These are phyloP conservation scores for Phenoliferia sp. DNA, from an alignment of 1,284 basidiomycete species.

Conservation along the genomic window DNA sequence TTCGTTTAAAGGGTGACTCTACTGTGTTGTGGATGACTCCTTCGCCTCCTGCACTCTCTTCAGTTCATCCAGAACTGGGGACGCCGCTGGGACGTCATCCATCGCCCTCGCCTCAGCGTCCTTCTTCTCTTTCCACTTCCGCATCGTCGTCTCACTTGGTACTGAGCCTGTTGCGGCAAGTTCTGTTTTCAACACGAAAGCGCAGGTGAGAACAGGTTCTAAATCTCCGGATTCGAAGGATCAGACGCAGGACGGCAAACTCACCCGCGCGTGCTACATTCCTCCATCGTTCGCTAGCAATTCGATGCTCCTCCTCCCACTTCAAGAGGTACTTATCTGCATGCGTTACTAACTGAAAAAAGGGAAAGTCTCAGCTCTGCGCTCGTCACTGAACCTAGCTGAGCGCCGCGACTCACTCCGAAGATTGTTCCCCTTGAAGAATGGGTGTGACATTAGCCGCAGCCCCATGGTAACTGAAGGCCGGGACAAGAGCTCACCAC, in stretches of 20 bases:
- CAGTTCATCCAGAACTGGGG: not conserved
- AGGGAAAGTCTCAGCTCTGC: not conserved
- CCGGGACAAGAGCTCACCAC: constrained; percentile 1
- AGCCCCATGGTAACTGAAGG: not conserved
- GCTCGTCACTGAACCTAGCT: not conserved
- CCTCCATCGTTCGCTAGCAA: constrained; percentile 9
- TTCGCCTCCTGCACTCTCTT: not conserved
- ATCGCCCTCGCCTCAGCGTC: not conserved
- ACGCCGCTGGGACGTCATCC: not conserved
- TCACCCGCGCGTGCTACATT: constrained; percentile 13
- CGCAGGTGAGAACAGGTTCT: not conserved
- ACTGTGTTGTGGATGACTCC: not conserved
- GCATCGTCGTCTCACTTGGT: constrained; percentile 12
- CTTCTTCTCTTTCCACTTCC: not conserved
- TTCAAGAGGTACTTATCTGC: constrained; percentile 18
- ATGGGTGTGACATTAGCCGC: not conserved
- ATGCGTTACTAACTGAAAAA: constrained; percentile 6
- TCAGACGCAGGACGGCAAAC: not conserved
- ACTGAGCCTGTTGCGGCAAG: constrained; percentile 4
- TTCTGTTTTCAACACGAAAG: not conserved
- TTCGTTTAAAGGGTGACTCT: not conserved
- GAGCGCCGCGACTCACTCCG: not conserved
- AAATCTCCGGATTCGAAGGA: no score
- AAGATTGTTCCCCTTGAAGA: not conserved
- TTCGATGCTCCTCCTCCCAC: constrained; percentile 10